Conservation (phyloP, 2,329 filamentous ascomycete genomes). For the Fusarium redolens region DNA sequence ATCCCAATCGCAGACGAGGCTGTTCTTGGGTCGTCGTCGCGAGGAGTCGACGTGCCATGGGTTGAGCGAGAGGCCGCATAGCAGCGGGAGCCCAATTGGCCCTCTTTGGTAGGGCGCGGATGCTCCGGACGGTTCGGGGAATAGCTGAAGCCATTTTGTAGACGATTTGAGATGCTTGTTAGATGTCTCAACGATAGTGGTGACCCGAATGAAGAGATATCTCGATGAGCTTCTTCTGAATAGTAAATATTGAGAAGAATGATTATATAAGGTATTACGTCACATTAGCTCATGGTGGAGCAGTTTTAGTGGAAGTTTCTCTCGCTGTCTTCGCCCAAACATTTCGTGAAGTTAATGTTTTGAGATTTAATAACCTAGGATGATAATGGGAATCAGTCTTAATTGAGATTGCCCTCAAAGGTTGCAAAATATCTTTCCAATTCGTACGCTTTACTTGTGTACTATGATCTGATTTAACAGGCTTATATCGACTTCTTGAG, state of each 20-base stretch:
- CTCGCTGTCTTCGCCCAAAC: background rate
- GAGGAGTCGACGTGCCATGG: background rate
- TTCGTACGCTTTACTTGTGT: too few relatives aligned
- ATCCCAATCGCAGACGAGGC: background rate
- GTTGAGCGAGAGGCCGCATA: background rate
- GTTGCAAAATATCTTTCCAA: too few relatives aligned
- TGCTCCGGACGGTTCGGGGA: background rate
- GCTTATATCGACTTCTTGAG: rapidly evolving
- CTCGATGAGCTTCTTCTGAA: background rate
- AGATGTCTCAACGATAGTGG: background rate
- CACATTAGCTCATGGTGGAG: background rate
- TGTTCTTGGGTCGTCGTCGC: background rate
- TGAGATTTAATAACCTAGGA: background rate
- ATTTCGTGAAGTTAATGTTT: background rate
- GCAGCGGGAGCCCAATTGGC: background rate
- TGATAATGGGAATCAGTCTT: too few relatives aligned
- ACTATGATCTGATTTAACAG: rapidly evolving
- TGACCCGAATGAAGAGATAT: rapidly evolving
- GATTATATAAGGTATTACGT: background rate
- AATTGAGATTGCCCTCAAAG: too few relatives aligned
- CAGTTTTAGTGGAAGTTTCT: too few relatives aligned
- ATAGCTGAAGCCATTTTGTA: background rate
- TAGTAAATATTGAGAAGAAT: too few relatives aligned
- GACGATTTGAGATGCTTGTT: rapidly evolving
- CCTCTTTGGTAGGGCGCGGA: background rate